A percentile compares a stretch with the other conserved stretches of the same genome.
Conservation (phyloP, 306 rosid genomes). For the Glycine soja region DNA sequence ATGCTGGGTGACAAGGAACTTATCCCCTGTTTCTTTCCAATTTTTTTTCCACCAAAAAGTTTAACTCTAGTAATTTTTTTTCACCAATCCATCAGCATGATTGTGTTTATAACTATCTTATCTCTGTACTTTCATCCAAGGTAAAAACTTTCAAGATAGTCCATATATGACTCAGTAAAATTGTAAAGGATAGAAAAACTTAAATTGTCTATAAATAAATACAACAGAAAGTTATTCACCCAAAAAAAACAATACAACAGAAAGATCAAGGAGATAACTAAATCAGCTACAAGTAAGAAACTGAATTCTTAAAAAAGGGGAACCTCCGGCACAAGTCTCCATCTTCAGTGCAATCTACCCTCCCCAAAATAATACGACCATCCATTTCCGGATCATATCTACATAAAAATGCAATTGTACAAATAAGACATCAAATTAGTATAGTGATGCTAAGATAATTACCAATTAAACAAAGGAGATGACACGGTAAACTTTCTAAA, state of each 20-base stretch:
- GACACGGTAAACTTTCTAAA: slow-evolving; percentile 8
- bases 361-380: slow-evolving; percentile 90
- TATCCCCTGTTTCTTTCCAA: too few species aligned
- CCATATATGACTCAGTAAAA: slow-evolving; percentile 4
- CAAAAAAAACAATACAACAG: not conserved
- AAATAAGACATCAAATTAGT: slow-evolving; percentile 33
- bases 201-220: not conserved
- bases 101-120: not conserved
- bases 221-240: too few species aligned
- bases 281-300: slow-evolving; percentile 38
- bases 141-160: slow-evolving; percentile 2
- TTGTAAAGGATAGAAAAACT: not conserved
- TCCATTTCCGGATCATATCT: slow-evolving; percentile 93
- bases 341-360: slow-evolving; percentile 86
- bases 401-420: slow-evolving; percentile 41
- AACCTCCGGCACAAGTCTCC: slow-evolving; percentile 87
- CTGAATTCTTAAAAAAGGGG: slow-evolving; percentile 25
- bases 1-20: too few species aligned
- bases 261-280: not conserved
- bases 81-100: not conserved
- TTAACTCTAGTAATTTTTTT: not conserved
- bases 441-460: slow-evolving; percentile 23
- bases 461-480: slow-evolving; percentile 23
- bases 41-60: not conserved
- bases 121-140: slow-evolving; percentile 8